phyloP scores from a whole-genome alignment of 1,284 basidiomycete species.

The Marasmius tenuissimus region DNA sequence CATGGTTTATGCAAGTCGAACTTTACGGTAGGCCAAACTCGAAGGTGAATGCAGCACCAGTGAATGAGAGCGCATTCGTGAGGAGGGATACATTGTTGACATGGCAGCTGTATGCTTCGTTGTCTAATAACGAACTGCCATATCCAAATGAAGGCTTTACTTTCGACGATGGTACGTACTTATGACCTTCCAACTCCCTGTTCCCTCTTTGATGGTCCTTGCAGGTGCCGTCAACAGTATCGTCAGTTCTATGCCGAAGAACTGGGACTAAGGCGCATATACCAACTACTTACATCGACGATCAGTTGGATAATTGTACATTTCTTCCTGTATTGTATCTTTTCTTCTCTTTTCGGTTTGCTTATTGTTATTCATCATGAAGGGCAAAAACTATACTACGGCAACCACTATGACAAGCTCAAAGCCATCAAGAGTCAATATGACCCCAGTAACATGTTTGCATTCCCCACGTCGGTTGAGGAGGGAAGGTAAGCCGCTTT shows the following conservation, averaged over 20 bases:
- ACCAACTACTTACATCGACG: slow-evolving; percentile 18
- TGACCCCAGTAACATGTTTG: slow-evolving; percentile 3
- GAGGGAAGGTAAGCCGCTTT: background rate
- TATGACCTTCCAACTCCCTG: background rate
- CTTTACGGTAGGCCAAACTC: slow-evolving; percentile 25
- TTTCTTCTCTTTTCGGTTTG: background rate
- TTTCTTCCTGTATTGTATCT: background rate
- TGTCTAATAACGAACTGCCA: slow-evolving; percentile 18
- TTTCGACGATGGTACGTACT: slow-evolving; percentile 18
- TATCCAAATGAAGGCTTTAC: slow-evolving; percentile 23
- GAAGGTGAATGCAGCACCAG: slow-evolving; percentile 19
- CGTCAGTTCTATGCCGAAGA: background rate
- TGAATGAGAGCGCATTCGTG: slow-evolving; percentile 25
- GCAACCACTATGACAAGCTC: slow-evolving; percentile 6
- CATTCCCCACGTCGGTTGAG: slow-evolving; percentile 1
- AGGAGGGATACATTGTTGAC: slow-evolving; percentile 23
- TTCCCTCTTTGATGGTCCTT: too few species aligned
- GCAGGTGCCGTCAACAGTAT: slow-evolving; percentile 4
- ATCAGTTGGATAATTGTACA: slow-evolving; percentile 14
- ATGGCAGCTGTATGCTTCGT: slow-evolving; percentile 27
- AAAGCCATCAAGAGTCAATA: background rate
- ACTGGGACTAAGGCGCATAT: slow-evolving; percentile 15
- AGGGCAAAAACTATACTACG: slow-evolving; percentile 15
- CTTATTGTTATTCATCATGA: background rate
- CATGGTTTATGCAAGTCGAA: slow-evolving; percentile 25